Base-by-base conservation (phyloP, 345 rosid genomes). In the Hibiscus trionum region DNA sequence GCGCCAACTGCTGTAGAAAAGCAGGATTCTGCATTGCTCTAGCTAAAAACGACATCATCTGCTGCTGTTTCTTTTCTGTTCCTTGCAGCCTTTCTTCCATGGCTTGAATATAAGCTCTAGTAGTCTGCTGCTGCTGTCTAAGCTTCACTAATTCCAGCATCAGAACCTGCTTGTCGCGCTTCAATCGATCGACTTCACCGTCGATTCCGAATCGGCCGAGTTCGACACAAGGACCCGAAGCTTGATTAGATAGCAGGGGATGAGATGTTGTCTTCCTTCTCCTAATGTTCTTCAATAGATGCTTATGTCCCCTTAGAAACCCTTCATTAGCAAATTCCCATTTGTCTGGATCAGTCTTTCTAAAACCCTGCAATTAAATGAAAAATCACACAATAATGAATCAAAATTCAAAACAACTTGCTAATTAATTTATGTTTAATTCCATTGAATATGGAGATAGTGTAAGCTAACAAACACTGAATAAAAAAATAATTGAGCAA, bases 291-390 rank as follows among this genome's bases (percentile, higher is more conserved):
- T 77, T 91, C 29, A 94, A 81, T 12, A 90, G 89, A 46, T 84
- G 83, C 79, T 78, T 91, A 55, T 85, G 87, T 7, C 93, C 95
- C 76, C 85, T 87, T 5, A 87, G 76, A 79, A 94, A 91, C 26
- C 88, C 90, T 77, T 93, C 98, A 76, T 86, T 91, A 21, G 93
- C 86, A 77, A 93, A 93, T 64, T 88, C 97, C 93, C 97, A 91
- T 74, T 82, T 79, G 42, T 89, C 97, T 26, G 94, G 84, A 70
- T 93, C 96, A 6, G 87, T 86, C 86, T 93, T 93, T 74, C 93
- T 84, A 77, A 93, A 93, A 1, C 96, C 94, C 97, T 91, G 80
- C 69, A 77, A 35, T 60, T 56, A 21, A 29, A 44, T 0, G 7
- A 33, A 27, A 6, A 71, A 33, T 21, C 55, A 42, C 26, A 71